phyloP scores from a whole-genome alignment of 768 basidiomycete species.

The Trametes elegans region DNA sequence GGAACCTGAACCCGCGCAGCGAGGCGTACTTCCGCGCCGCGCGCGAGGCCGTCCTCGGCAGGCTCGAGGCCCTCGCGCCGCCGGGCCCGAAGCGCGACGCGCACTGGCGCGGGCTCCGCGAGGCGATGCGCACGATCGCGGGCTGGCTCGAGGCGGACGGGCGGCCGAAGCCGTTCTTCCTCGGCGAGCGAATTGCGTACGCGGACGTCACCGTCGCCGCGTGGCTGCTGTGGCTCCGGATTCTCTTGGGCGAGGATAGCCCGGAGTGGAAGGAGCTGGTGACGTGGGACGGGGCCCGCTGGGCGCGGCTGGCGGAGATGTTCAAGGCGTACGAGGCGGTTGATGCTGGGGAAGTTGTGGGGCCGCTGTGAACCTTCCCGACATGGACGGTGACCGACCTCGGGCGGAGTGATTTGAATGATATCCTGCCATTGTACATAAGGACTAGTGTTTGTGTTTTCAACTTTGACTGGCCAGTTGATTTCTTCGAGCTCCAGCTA shows the following conservation, averaged over 20 bases:
- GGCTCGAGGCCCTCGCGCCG: slow-evolving; percentile 34
- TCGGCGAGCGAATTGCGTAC: slow-evolving; percentile 32
- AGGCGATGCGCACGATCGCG: slow-evolving; percentile 27
- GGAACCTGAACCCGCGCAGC: slow-evolving; percentile 35
- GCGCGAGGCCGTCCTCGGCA: slow-evolving; percentile 32
- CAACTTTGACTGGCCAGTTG: too few relatives aligned
- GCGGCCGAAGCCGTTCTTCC: slow-evolving; percentile 30
- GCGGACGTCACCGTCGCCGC: slow-evolving; percentile 36
- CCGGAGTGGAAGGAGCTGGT: slow-evolving; percentile 34
- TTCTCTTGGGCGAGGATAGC: slow-evolving; percentile 26
- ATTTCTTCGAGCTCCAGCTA: too few relatives aligned
- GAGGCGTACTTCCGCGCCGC: slow-evolving; percentile 38
- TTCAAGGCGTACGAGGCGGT: slow-evolving; percentile 32
- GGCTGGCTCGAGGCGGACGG: slow-evolving; percentile 32
- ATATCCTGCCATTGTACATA: too few relatives aligned
- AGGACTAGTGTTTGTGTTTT: background rate
- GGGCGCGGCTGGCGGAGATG: slow-evolving; percentile 34
- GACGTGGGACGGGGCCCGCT: slow-evolving; percentile 39
- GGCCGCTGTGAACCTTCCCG: too few relatives aligned
- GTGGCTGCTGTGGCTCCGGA: slow-evolving; percentile 36
- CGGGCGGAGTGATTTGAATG: too few relatives aligned
- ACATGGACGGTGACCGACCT: too few relatives aligned
- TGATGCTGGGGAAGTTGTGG: background rate
- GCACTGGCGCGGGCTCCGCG: slow-evolving; percentile 29
- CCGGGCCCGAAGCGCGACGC: slow-evolving; percentile 28